Conservation (phyloP, 1,139 yeast genomes). For the Pneumocystis wakefieldiae region DNA sequence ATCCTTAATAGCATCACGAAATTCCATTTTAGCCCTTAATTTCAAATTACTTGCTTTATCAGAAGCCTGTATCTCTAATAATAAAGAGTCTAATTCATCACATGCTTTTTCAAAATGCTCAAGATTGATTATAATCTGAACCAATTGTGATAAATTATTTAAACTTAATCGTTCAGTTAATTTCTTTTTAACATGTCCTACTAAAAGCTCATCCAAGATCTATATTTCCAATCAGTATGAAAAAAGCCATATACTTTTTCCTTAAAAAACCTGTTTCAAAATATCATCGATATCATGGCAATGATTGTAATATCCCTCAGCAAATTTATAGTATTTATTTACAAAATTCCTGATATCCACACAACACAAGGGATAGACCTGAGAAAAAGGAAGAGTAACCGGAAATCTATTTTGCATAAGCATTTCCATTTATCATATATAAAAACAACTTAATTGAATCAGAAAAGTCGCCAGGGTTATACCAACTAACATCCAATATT, state of each 20-base stretch:
- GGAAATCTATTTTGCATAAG: constrained; percentile 33
- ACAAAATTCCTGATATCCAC: constrained; percentile 55
- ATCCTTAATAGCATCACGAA: constrained; percentile 47
- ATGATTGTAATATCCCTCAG: constrained; percentile 42
- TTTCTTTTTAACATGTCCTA: constrained; percentile 55
- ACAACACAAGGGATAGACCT: constrained; percentile 75
- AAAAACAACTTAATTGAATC: constrained; percentile 24
- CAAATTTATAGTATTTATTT: constrained; percentile 45
- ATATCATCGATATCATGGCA: constrained; percentile 32
- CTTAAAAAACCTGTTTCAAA: constrained; percentile 1
- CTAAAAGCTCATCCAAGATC: constrained; percentile 55
- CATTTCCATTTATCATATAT: constrained; percentile 16
- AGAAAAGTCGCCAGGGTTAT: constrained; percentile 35
- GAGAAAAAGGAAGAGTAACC: constrained; percentile 72
- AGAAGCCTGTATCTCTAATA: constrained; percentile 36
- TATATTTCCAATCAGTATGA: constrained; percentile 22
- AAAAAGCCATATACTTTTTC: constrained; percentile 9
- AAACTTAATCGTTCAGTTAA: constrained; percentile 49
- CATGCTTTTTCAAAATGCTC: constrained; percentile 63
- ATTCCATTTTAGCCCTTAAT: constrained; percentile 40
- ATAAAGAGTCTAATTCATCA: constrained; percentile 28
- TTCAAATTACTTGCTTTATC: constrained; percentile 29
- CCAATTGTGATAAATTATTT: constrained; percentile 73
- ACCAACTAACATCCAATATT: constrained; percentile 56
- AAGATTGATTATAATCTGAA: constrained; percentile 75